These are phyloP conservation scores for Aaosphaeria arxii DNA, from an alignment of 2,329 filamentous ascomycete species.

Conservation along the genomic window DNA sequence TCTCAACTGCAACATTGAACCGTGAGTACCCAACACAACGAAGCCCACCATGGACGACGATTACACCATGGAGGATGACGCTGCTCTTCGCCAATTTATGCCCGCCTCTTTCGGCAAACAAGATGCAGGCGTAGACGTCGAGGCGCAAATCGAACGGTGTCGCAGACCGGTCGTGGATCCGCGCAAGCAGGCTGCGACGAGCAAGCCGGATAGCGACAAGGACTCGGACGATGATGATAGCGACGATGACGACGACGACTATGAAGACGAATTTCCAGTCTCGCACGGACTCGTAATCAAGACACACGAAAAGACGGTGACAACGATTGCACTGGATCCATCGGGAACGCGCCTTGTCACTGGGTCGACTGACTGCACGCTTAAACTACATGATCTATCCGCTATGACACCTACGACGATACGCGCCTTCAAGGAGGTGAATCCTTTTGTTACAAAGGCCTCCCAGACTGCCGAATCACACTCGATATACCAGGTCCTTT, in stretches of 20 bases:
- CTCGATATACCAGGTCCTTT: slow-evolving; percentile 80
- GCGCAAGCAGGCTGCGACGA: slow-evolving; percentile 20
- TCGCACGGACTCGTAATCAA: slow-evolving; percentile 92
- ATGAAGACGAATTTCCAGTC: slow-evolving; percentile 84
- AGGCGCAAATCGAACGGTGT: slow-evolving; percentile 76
- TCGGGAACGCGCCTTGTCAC: slow-evolving; percentile 81
- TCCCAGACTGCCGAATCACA: slow-evolving; percentile 76
- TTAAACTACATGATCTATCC: slow-evolving; percentile 93
- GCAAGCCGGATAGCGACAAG: slow-evolving; percentile 28
- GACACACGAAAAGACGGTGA: slow-evolving; percentile 86
- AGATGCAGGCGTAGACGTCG: slow-evolving; percentile 68
- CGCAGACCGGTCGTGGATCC: slow-evolving; percentile 56
- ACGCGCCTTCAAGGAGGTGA: slow-evolving; percentile 87
- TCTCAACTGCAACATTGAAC: no score
- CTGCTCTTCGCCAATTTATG: slow-evolving; percentile 73
- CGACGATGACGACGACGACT: slow-evolving; percentile 62
- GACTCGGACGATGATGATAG: slow-evolving; percentile 48
- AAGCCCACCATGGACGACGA: slow-evolving; percentile 13
- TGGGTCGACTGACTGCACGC: slow-evolving; percentile 84
- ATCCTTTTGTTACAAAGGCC: slow-evolving; percentile 76
- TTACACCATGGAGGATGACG: slow-evolving; percentile 49
- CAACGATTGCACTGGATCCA: slow-evolving; percentile 78
- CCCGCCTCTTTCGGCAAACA: slow-evolving; percentile 85
- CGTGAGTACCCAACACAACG: neutral
- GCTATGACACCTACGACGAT: slow-evolving; percentile 94